Evolutionary conservation across 2,329 filamentous ascomycete genomes (phyloP).

Genomic region (Fusarium heterosporum): DNA sequence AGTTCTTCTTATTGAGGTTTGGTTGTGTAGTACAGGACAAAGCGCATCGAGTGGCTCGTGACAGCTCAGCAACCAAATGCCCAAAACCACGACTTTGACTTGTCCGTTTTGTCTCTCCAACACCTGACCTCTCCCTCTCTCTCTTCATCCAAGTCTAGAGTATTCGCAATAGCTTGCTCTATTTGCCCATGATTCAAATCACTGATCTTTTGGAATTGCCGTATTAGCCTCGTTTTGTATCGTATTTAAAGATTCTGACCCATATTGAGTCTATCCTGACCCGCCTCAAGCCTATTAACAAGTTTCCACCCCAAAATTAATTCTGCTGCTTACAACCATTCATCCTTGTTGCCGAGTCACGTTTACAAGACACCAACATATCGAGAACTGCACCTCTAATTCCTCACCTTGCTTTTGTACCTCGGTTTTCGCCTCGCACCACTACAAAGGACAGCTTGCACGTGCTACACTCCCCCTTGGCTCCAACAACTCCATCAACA

Average conservation of each 20-base stretch:
- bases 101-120: conserved; percentile 8
- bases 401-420: conserved; percentile 5
- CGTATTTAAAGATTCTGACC: conserved; percentile 12
- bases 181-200: neutral
- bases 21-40: conserved; percentile 18
- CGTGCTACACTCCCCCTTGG: conserved; percentile 28
- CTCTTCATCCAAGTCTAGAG: neutral
- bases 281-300: conserved; percentile 15
- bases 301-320: conserved; percentile 30
- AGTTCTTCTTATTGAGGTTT: conserved; percentile 25
- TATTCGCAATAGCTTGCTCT: neutral
- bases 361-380: conserved; percentile 13
- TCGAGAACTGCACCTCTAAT: neutral
- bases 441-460: conserved; percentile 37
- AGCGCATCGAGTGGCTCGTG: conserved; percentile 28
- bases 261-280: neutral
- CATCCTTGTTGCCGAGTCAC: conserved; percentile 6
- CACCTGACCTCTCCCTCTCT: conserved; percentile 21
- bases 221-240: neutral
- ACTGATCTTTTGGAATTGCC: neutral
- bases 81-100: conserved; percentile 24
- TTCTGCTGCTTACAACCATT: conserved; percentile 23
- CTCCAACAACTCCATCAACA: conserved; percentile 5
- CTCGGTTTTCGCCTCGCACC: conserved; percentile 24
- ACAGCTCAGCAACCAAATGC: conserved; percentile 23